phyloP scores from a whole-genome alignment of 139 green algal species.

The Edaphochlamys debaryana region DNA sequence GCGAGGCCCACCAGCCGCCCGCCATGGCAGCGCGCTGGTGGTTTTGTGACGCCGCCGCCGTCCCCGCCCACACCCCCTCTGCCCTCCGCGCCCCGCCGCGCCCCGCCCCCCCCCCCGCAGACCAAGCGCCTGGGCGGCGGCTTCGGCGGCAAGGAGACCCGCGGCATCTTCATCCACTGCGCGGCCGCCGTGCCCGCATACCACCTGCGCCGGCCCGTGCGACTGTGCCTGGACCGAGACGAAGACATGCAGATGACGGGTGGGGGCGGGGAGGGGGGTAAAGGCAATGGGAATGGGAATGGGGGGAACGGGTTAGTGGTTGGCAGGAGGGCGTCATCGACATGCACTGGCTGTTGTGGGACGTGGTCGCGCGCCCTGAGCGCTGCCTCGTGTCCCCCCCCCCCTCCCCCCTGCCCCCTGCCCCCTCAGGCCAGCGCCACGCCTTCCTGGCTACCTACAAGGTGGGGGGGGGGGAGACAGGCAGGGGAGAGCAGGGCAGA shows the following conservation, averaged over 20 bases:
- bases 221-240: conserved; percentile 88
- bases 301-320: too few species aligned
- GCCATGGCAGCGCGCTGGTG: too few species aligned
- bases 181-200: conserved; percentile 85
- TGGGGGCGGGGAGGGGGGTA: conserved; percentile 13
- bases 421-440: conserved; percentile 83
- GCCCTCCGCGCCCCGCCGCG: too few species aligned
- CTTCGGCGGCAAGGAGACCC: conserved; percentile 98
- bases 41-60: too few species aligned
- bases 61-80: too few species aligned
- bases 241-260: conserved; percentile 92
- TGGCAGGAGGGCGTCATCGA: background rate
- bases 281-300: too few species aligned
- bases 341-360: too few species aligned
- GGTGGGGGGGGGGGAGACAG: too few species aligned
- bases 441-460: conserved; percentile 88
- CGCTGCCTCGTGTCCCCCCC: too few species aligned
- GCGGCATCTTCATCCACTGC: conserved; percentile 79
- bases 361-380: too few species aligned
- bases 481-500: too few species aligned
- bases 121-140: conserved; percentile 95
- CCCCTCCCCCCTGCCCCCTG: background rate
- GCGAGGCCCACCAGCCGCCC: too few species aligned
- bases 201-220: conserved; percentile 76
- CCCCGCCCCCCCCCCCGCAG: background rate